phyloP scores from a whole-genome alignment of 1,139 yeast genomes.

The Suhomyces panamericanus region DNA sequence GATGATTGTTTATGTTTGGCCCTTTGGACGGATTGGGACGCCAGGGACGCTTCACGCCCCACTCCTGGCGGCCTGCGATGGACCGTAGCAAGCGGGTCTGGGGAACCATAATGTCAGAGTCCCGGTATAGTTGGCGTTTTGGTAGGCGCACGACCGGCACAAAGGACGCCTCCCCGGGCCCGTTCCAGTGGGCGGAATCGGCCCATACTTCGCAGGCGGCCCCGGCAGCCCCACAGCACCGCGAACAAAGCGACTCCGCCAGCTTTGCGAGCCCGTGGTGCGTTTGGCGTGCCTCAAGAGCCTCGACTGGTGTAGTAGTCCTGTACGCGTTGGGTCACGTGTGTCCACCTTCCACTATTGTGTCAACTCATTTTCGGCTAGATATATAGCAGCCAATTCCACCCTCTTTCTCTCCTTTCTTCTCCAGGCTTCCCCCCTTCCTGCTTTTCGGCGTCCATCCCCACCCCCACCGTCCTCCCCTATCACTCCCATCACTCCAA shows the following conservation, averaged over 20 bases:
- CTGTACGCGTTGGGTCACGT: not conserved
- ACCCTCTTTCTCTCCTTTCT: not conserved
- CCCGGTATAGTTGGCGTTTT: not conserved
- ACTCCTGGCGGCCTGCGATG: no score
- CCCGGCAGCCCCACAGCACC: no score
- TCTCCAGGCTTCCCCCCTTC: not conserved
- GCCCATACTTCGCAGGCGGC: no score
- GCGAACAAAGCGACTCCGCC: no score
- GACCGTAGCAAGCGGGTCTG: not conserved
- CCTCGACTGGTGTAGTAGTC: not conserved
- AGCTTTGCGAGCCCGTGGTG: not conserved
- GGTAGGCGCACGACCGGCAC: not conserved
- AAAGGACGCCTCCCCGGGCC: no score
- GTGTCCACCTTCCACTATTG: not conserved
- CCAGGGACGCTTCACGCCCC: not conserved
- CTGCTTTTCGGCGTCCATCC: not conserved
- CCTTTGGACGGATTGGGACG: not conserved
- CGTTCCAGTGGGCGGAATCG: no score
- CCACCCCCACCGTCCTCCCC: not conserved
- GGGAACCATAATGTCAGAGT: no score
- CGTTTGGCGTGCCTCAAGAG: not conserved
- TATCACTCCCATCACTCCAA: not conserved
- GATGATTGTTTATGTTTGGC: not conserved
- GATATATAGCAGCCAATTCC: not conserved
- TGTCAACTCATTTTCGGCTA: conserved; percentile 3